Percentiles rank a stretch among this genome's conserved stretches.
Evolutionary conservation across 2,329 filamentous ascomycete genomes (phyloP).

Genomic region (Rutstroemia sp.): DNA sequence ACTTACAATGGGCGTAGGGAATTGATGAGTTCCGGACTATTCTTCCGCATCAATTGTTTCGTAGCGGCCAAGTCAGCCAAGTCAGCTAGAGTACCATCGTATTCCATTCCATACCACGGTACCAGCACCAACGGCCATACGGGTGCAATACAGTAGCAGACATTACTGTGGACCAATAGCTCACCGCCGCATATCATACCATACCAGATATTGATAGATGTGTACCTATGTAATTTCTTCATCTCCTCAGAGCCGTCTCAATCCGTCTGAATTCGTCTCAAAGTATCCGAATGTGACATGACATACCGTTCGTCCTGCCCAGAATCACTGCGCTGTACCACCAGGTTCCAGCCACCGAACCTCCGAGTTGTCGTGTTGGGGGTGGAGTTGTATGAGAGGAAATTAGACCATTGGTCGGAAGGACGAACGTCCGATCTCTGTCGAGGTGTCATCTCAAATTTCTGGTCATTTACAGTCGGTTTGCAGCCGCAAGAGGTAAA

Average conservation of each 20-base stretch:
- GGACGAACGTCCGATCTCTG: conserved; percentile 15
- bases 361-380: too few species aligned
- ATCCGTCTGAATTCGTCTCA: conserved; percentile 10
- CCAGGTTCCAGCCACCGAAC: too few species aligned
- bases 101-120: too few species aligned
- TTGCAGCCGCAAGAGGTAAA: not conserved
- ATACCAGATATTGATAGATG: too few species aligned
- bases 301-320: not conserved
- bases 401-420: conserved; percentile 19
- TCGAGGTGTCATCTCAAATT: not conserved
- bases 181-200: too few species aligned
- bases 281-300: not conserved
- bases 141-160: too few species aligned
- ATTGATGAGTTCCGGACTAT: not conserved
- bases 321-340: not conserved
- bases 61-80: not conserved
- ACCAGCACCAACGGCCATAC: too few species aligned
- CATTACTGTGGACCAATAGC: too few species aligned
- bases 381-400: conserved; percentile 9
- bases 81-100: too few species aligned
- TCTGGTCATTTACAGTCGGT: not conserved
- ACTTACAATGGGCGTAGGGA: not conserved
- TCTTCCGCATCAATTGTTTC: not conserved
- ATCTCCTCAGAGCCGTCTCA: not conserved
- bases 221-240: too few species aligned